phyloP scores from a whole-genome alignment of 768 basidiomycete genomes.

The Boletus reticulatus region DNA sequence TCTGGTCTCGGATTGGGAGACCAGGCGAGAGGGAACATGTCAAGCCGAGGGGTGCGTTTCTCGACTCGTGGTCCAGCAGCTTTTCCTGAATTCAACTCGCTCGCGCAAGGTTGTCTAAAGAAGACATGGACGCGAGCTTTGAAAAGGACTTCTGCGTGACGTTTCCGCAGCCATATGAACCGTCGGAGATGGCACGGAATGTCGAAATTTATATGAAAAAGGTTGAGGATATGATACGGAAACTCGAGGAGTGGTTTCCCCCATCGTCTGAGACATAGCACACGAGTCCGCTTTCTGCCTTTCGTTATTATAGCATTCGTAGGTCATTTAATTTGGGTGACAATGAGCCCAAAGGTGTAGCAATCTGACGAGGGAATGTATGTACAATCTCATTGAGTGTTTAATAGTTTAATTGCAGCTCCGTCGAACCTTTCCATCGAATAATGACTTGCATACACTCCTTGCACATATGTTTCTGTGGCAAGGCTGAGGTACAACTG shows the following conservation, averaged over 20 bases:
- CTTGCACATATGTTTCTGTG: too few species aligned
- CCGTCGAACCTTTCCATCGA: too few species aligned
- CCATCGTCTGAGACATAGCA: not conserved
- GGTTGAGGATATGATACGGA: slow-evolving; percentile 27
- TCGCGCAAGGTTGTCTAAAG: slow-evolving; percentile 9
- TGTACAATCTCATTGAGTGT: too few species aligned
- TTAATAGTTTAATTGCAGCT: too few species aligned
- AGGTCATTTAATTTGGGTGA: not conserved
- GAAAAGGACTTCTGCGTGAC: slow-evolving; percentile 22
- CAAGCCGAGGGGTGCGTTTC: slow-evolving; percentile 6
- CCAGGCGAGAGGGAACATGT: slow-evolving; percentile 10
- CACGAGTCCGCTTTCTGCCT: not conserved
- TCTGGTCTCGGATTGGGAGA: slow-evolving; percentile 19
- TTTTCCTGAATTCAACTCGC: not conserved
- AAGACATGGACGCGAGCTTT: slow-evolving; percentile 12
- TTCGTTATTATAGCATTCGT: not conserved
- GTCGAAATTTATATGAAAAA: slow-evolving; percentile 25
- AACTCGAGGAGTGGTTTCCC: slow-evolving; percentile 26
- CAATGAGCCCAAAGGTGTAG: not conserved
- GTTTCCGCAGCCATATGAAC: slow-evolving; percentile 19
- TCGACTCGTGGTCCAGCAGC: not conserved
- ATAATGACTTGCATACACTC: too few species aligned
- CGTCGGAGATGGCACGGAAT: slow-evolving; percentile 9
- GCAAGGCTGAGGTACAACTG: too few species aligned
- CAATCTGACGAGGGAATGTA: not conserved